Percentiles rank a stretch among this genome's conserved stretches.
phyloP scores from a whole-genome alignment of 805 yeast species.

The Yamadazyma ubonensis region DNA sequence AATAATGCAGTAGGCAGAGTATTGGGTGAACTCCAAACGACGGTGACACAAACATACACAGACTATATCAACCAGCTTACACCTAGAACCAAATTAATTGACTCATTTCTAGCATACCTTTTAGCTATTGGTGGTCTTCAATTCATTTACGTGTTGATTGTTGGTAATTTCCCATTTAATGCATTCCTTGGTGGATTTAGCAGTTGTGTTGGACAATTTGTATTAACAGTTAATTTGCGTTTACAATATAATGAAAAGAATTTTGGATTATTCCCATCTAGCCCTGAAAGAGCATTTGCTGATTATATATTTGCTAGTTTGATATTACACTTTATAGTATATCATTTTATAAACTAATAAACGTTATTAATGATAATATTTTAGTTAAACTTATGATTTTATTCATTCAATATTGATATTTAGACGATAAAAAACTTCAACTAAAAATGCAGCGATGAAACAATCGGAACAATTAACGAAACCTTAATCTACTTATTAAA shows the following conservation, averaged over 20 bases:
- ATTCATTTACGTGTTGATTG: slow-evolving; percentile 68
- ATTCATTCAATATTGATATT: not conserved
- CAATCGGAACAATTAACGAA: not conserved
- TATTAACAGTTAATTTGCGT: slow-evolving; percentile 77
- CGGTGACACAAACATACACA: slow-evolving; percentile 33
- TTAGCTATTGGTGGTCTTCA: slow-evolving; percentile 76
- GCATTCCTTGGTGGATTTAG: slow-evolving; percentile 94
- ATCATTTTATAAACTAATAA: slow-evolving; percentile 80
- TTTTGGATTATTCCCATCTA: slow-evolving; percentile 10
- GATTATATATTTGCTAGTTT: slow-evolving; percentile 87
- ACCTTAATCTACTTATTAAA: not conserved
- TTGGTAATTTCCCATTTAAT: slow-evolving; percentile 94
- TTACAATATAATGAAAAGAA: slow-evolving; percentile 51
- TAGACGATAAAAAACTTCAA: not conserved
- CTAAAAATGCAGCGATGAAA: not conserved
- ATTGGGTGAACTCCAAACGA: slow-evolving; percentile 12
- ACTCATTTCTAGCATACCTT: slow-evolving; percentile 70
- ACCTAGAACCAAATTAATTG: slow-evolving; percentile 64
- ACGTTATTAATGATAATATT: too few species aligned
- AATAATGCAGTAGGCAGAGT: slow-evolving; percentile 1
- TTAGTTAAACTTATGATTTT: too few species aligned
- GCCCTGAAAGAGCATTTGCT: slow-evolving; percentile 67
- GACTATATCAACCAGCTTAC: slow-evolving; percentile 37
- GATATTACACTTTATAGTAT: slow-evolving; percentile 81
- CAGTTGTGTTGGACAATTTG: slow-evolving; percentile 93